Evolutionary conservation across 2,329 filamentous ascomycete genomes (phyloP).

Genomic region (Aspergillus fijiensis): DNA sequence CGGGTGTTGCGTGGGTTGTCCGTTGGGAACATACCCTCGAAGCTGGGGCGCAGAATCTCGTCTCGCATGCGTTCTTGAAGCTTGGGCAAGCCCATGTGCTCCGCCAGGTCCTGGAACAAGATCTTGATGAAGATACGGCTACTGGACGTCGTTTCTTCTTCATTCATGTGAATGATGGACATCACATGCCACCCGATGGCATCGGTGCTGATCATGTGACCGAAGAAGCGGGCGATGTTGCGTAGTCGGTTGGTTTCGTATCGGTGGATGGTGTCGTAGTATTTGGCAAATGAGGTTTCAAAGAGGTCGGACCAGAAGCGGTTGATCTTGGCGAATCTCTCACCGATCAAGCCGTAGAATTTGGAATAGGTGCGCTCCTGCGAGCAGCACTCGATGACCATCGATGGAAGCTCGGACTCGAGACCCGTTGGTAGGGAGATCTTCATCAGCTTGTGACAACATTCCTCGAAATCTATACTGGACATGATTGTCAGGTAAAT

Average conservation of each 20-base stretch:
- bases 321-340: conserved; percentile 94
- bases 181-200: conserved; percentile 91
- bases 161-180: conserved; percentile 81
- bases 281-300: conserved; percentile 83
- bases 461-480: conserved; percentile 93
- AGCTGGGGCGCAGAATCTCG: conserved; percentile 71
- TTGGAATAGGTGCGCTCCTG: conserved; percentile 97
- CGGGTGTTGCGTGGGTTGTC: conserved; percentile 87
- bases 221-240: conserved; percentile 94
- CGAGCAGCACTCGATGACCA: conserved; percentile 95
- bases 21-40: conserved; percentile 83
- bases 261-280: conserved; percentile 96
- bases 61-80: conserved; percentile 75
- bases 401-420: conserved; percentile 87
- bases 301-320: conserved; percentile 92
- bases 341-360: conserved; percentile 91
- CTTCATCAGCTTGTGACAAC: conserved; percentile 94
- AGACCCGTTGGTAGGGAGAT: conserved; percentile 83
- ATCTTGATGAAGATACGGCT: conserved; percentile 99
- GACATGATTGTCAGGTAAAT: conserved; percentile 99
- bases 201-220: conserved; percentile 82
- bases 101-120: conserved; percentile 85
- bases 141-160: conserved; percentile 94
- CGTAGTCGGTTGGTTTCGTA: conserved; percentile 94
- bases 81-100: conserved; percentile 80